Conservation (phyloP, 2,329 filamentous ascomycete species). For the Lasiodiplodia hormozganensis region DNA sequence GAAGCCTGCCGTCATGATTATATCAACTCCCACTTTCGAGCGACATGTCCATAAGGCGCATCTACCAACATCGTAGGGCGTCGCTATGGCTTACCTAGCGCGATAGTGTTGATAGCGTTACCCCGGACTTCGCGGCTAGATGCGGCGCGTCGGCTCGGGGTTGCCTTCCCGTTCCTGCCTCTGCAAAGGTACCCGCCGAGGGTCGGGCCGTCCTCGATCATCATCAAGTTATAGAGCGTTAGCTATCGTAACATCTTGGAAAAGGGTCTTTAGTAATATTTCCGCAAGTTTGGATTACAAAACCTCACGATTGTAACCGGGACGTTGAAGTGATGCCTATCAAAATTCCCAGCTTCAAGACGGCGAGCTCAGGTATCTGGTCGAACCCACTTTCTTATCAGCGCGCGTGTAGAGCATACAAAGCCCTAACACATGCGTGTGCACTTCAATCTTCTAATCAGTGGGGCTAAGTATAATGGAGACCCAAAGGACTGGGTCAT, state of each 20-base stretch:
- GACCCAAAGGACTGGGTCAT: not conserved
- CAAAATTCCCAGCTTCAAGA: too few species aligned
- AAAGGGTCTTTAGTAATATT: too few species aligned
- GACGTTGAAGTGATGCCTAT: too few species aligned
- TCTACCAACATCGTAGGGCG: not conserved
- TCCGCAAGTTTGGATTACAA: too few species aligned
- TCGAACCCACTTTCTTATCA: not conserved
- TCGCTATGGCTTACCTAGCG: slow-evolving; percentile 4
- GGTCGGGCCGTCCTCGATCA: not conserved
- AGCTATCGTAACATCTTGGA: too few species aligned
- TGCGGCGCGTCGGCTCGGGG: slow-evolving; percentile 4
- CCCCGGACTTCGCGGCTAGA: not conserved
- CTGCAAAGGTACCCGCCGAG: not conserved
- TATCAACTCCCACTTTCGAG: not conserved
- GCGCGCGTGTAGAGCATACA: not conserved
- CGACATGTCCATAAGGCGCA: not conserved
- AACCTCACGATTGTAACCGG: too few species aligned
- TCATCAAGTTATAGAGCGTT: not conserved
- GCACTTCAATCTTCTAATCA: not conserved
- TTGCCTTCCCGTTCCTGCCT: slow-evolving; percentile 4
- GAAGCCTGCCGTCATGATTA: not conserved
- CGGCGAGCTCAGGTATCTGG: not conserved
- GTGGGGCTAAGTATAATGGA: not conserved
- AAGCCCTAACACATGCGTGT: not conserved
- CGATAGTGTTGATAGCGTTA: not conserved